Conservation (phyloP, 108 stramenopile species). For the Mayamaea pseudoterrestris region DNA sequence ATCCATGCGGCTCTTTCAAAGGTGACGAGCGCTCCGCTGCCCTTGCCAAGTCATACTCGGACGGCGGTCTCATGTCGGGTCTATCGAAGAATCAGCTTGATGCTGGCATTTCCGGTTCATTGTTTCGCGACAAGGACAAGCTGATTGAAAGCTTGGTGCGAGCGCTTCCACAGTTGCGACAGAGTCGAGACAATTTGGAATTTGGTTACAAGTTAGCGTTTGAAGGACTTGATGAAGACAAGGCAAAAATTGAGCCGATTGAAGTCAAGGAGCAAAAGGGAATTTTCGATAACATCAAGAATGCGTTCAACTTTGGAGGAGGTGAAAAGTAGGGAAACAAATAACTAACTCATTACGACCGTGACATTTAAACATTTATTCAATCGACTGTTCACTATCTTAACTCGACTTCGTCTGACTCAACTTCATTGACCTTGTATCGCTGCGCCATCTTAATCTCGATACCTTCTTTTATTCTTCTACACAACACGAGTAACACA, state of each 20-base stretch:
- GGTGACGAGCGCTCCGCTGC: slow-evolving; percentile 77
- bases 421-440: too few species aligned
- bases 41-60: slow-evolving; percentile 38
- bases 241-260: slow-evolving; percentile 44
- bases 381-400: too few species aligned
- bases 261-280: slow-evolving; percentile 68
- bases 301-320: slow-evolving; percentile 31
- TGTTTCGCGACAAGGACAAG: slow-evolving; percentile 39
- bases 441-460: too few species aligned
- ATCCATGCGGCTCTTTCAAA: slow-evolving; percentile 84
- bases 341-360: too few species aligned
- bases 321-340: neutral
- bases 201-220: slow-evolving; percentile 73
- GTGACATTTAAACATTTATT: too few species aligned
- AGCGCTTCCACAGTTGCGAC: slow-evolving; percentile 6
- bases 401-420: too few species aligned
- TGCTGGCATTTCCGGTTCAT: slow-evolving; percentile 50
- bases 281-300: slow-evolving; percentile 51
- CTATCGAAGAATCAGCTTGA: slow-evolving; percentile 81
- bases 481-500: too few species aligned
- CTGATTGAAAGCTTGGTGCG: slow-evolving; percentile 56
- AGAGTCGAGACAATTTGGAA: slow-evolving; percentile 17
- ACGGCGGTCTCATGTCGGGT: slow-evolving; percentile 41
- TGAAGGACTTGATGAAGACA: slow-evolving; percentile 50
- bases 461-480: too few species aligned